These are phyloP conservation scores for Alternaria ethzedia DNA, from an alignment of 2,329 filamentous ascomycete species.

Conservation along the genomic window DNA sequence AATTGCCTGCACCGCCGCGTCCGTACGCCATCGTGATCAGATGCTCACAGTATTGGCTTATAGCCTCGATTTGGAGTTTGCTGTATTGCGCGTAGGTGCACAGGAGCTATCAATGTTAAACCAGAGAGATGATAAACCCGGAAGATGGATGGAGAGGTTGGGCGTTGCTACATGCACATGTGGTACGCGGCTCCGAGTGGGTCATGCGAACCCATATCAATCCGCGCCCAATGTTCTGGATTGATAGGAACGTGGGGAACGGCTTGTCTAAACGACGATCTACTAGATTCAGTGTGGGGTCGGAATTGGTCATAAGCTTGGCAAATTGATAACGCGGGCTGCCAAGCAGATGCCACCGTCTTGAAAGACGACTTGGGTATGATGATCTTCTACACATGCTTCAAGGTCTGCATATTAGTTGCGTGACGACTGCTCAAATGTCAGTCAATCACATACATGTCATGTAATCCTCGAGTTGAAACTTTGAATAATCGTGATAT, in stretches of 20 bases:
- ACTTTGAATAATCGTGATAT: constrained; percentile 19
- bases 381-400: neutral
- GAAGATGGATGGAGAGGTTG: neutral
- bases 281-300: constrained; percentile 25
- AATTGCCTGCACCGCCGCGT: constrained; percentile 56
- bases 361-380: neutral
- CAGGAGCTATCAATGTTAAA: neutral
- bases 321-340: constrained; percentile 23
- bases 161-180: neutral
- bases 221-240: constrained; percentile 10
- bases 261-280: constrained; percentile 23
- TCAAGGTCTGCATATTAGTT: neutral
- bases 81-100: neutral
- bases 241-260: constrained; percentile 34
- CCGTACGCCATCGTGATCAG: constrained; percentile 41
- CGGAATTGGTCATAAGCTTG: constrained; percentile 35
- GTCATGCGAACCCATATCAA: constrained; percentile 14
- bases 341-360: constrained; percentile 1
- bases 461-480: neutral
- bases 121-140: neutral
- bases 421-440: neutral
- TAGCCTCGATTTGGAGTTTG: neutral
- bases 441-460: neutral
- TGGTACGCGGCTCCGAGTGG: constrained; percentile 20
- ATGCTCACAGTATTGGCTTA: neutral